A percentile compares a stretch with the other conserved stretches of the same genome.
Conservation (phyloP, 148 eudicot species). For the Fagopyrum homotropicum region DNA sequence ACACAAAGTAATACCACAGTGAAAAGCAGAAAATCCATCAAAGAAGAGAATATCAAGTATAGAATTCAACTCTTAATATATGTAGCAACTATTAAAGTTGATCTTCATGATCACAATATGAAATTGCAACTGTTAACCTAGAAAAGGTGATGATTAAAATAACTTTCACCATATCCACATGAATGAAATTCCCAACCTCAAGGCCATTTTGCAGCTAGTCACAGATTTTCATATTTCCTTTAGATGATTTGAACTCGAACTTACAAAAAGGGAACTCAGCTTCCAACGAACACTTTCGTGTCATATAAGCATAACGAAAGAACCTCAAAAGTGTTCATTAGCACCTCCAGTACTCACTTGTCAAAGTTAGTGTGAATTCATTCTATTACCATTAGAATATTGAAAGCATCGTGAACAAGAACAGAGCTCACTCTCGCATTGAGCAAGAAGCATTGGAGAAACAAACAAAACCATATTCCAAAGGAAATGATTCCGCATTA, state of each 20-base stretch:
- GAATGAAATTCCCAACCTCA: neutral
- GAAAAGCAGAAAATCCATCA: constrained; percentile 4
- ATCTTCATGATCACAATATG: neutral
- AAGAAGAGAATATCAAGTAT: neutral
- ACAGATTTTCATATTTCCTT: neutral
- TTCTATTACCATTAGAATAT: neutral
- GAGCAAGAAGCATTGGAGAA: neutral
- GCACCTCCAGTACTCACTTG: neutral
- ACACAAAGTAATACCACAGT: constrained; percentile 3
- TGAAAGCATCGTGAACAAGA: constrained; percentile 6
- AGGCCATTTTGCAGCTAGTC: neutral
- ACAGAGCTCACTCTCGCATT: constrained; percentile 8
- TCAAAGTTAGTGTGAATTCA: neutral
- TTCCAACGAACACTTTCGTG: neutral
- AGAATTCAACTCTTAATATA: constrained; percentile 3
- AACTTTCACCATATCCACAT: neutral
- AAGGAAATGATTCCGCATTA: constrained; percentile 6
- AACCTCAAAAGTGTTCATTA: neutral
- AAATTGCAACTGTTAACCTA: neutral
- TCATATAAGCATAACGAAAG: neutral
- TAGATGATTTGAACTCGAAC: neutral
- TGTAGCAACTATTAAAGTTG: neutral
- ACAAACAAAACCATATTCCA: constrained; percentile 4
- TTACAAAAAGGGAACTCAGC: neutral
- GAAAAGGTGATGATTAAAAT: neutral